Evolutionary conservation across 2,329 filamentous ascomycete species (phyloP).

Genomic region (Penicillium concentricum): DNA sequence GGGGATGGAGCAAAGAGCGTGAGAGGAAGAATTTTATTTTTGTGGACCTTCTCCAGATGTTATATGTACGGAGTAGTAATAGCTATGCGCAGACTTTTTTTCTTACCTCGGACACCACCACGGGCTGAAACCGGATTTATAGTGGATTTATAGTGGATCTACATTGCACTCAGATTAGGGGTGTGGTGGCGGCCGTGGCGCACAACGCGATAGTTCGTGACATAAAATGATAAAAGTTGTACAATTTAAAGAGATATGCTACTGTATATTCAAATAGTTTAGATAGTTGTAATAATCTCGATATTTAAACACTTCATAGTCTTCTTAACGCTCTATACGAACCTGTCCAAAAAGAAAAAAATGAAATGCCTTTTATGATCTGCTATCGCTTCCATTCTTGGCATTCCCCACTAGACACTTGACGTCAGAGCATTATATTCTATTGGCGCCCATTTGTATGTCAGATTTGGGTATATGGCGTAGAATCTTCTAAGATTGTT

Average conservation of each 20-base stretch:
- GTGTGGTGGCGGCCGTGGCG: constrained; percentile 1
- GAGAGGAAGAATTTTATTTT: not conserved
- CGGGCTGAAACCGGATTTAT: constrained; percentile 9
- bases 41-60: constrained; percentile 4
- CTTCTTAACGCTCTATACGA: too few relatives aligned
- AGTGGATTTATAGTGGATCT: constrained; percentile 12
- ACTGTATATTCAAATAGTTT: too few relatives aligned
- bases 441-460: not conserved
- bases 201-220: not conserved
- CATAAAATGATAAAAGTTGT: too few relatives aligned
- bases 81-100: constrained; percentile 3
- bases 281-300: too few relatives aligned
- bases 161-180: not conserved
- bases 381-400: not conserved
- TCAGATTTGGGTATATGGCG: not conserved
- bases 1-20: not conserved
- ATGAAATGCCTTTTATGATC: not conserved
- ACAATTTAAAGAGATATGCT: too few relatives aligned
- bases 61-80: not conserved
- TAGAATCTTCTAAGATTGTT: not conserved
- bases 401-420: not conserved
- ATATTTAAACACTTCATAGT: too few relatives aligned
- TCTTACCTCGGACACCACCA: not conserved
- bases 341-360: not conserved
- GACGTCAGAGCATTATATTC: not conserved